Conservation (phyloP, 208 protist species). For the Trypanosoma vivax region DNA sequence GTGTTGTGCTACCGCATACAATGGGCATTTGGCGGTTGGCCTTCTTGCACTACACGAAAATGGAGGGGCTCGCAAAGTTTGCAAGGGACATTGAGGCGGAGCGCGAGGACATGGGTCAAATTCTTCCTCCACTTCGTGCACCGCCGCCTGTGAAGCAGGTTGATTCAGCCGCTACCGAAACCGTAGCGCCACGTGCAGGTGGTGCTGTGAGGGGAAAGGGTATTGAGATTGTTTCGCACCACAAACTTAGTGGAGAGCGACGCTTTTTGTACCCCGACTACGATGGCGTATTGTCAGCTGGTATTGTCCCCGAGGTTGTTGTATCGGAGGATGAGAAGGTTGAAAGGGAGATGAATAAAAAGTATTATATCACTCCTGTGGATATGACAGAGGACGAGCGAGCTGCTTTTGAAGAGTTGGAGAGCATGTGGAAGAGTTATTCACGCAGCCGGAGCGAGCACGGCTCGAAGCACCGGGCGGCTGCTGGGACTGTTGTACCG, state of each 20-base stretch:
- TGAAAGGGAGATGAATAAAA: slow-evolving; percentile 29
- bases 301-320: slow-evolving; percentile 70
- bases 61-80: slow-evolving; percentile 49
- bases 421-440: slow-evolving; percentile 65
- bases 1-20: slow-evolving; percentile 49
- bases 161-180: not conserved
- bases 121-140: slow-evolving; percentile 39
- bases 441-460: slow-evolving; percentile 50
- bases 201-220: slow-evolving; percentile 15
- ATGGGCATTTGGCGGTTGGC: slow-evolving; percentile 51
- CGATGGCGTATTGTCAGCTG: slow-evolving; percentile 78
- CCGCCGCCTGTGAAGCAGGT: not conserved
- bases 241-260: slow-evolving; percentile 65
- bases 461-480: slow-evolving; percentile 43
- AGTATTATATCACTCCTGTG: slow-evolving; percentile 49
- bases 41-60: slow-evolving; percentile 30
- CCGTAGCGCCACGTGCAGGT: not conserved
- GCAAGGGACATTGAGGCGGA: slow-evolving; percentile 63
- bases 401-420: slow-evolving; percentile 75
- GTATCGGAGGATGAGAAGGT: slow-evolving; percentile 54
- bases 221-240: slow-evolving; percentile 78
- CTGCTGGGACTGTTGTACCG: slow-evolving; percentile 18
- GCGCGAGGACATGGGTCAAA: slow-evolving; percentile 37
- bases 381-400: slow-evolving; percentile 64
- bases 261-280: slow-evolving; percentile 80